Conservation (phyloP, 2,329 filamentous ascomycete genomes). For the Aaosphaeria pasadenensis region DNA sequence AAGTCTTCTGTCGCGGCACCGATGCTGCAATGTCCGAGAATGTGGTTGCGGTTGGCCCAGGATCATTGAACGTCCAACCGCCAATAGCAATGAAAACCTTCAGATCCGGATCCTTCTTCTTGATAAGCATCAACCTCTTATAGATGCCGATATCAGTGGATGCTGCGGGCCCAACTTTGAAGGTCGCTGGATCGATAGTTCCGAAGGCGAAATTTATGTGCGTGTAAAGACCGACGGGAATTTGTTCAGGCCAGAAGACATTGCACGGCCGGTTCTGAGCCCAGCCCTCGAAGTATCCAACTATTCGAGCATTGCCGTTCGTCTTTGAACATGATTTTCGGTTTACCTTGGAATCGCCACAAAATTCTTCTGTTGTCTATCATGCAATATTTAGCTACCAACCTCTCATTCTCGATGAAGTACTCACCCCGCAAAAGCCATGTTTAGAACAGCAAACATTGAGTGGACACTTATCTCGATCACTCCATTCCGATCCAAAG, state of each 20-base stretch:
- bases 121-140: background rate
- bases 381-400: background rate
- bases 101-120: slow-evolving; percentile 11
- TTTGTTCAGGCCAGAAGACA: background rate
- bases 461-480: slow-evolving; percentile 6
- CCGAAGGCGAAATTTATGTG: slow-evolving; percentile 34
- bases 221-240: background rate
- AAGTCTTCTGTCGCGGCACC: slow-evolving; percentile 28
- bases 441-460: slow-evolving; percentile 16
- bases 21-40: slow-evolving; percentile 35
- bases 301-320: background rate
- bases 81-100: slow-evolving; percentile 39
- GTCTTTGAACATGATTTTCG: background rate
- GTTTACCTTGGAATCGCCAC: background rate
- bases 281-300: slow-evolving; percentile 8
- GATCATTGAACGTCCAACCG: slow-evolving; percentile 36
- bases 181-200: slow-evolving; percentile 38
- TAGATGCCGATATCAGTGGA: background rate
- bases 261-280: background rate
- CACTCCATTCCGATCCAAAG: background rate
- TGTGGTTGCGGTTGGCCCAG: slow-evolving; percentile 30
- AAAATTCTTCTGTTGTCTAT: slow-evolving; percentile 1
- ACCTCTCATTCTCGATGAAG: background rate
- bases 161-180: slow-evolving; percentile 2
- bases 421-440: slow-evolving; percentile 1